Percentiles rank a stretch among this genome's conserved stretches.
Conservation (phyloP, 805 yeast species). For the Hanseniaspora lindneri region DNA sequence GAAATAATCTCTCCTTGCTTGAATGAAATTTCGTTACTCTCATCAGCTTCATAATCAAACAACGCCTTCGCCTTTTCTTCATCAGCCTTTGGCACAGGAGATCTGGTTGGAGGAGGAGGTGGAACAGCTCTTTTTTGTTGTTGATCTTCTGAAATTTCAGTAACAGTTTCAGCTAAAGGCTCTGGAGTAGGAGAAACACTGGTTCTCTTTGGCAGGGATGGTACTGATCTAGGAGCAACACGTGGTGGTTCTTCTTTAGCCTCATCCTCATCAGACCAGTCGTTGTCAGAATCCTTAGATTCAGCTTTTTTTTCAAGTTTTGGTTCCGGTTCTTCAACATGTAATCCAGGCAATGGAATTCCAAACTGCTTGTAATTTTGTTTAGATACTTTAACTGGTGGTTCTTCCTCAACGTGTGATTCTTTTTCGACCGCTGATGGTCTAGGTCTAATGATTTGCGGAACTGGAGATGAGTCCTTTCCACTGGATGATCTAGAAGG, state of each 20-base stretch:
- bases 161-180: conserved; percentile 19
- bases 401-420: conserved; percentile 19
- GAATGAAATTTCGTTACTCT: conserved; percentile 81
- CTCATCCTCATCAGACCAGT: conserved; percentile 17
- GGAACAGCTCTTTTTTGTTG: conserved; percentile 20
- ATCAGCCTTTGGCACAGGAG: conserved; percentile 20
- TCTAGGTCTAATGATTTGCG: conserved; percentile 26
- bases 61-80: conserved; percentile 55
- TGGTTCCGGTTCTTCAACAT: conserved; percentile 21
- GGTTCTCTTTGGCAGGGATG: conserved; percentile 15
- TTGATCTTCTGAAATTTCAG: not conserved
- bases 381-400: conserved; percentile 18
- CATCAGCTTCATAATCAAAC: conserved; percentile 84
- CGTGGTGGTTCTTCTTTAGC: conserved; percentile 14
- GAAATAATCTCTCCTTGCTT: conserved; percentile 70
- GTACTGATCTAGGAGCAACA: conserved; percentile 6
- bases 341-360: conserved; percentile 29
- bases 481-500: not conserved
- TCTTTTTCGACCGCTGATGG: conserved; percentile 18
- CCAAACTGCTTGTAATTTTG: conserved; percentile 23
- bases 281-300: conserved; percentile 23
- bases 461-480: conserved; percentile 18
- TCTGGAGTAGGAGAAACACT: conserved; percentile 7
- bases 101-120: conserved; percentile 26
- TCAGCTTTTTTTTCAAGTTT: conserved; percentile 22